Evolutionary conservation across 331 rosid genomes (phyloP), one percentile per base, ranked within the genome.

Genomic region (Rosa hybrid): DNA sequence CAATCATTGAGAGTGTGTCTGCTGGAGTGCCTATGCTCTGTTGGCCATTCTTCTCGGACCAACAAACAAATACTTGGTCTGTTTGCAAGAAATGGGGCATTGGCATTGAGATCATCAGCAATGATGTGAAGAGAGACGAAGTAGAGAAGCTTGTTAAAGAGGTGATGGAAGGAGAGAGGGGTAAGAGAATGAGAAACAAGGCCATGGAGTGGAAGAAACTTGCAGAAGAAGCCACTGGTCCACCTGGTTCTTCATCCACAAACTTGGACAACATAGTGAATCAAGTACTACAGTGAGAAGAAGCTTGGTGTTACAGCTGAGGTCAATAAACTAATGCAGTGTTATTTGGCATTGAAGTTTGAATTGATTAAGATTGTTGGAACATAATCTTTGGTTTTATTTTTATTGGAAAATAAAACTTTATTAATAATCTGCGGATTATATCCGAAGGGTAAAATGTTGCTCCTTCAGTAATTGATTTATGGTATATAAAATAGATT

Each of bases 1-100:
- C 71, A 38, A 7, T 16, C 2, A 16, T 38, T 67, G 71, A 67
- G 71, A 67, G 71, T 38, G 3, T 71, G 5, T 21, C 12, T n/a
- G 76, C 76, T 2, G 76, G 59, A 71, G 76, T 71, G 34, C 76
- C 76, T 0, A 71, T 71, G 41, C 39, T 71, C 2, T 71, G 76
- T 71, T 71, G 41, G 76, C 76, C 76, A 21, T 71, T 71, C 41
- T 45, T 46, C 4, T 2, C 41, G 7, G 76, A 71, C 12, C 75
- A 71, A 45, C 54, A 44, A 8, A 71, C 57, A 12, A n/a, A 45
- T 21, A 25, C 45, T 25, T 42, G 34, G 23, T 44, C 7, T 25
- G 8, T 39, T 13, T 71, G 75, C 21, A 49, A 71, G 2, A n/a
- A n/a, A 7, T 71, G 57, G 75, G 75, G 20, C 4, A 59, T 75